phyloP scores from a whole-genome alignment of 202 grass and related monocot species.

The Elaeis oleifera region DNA sequence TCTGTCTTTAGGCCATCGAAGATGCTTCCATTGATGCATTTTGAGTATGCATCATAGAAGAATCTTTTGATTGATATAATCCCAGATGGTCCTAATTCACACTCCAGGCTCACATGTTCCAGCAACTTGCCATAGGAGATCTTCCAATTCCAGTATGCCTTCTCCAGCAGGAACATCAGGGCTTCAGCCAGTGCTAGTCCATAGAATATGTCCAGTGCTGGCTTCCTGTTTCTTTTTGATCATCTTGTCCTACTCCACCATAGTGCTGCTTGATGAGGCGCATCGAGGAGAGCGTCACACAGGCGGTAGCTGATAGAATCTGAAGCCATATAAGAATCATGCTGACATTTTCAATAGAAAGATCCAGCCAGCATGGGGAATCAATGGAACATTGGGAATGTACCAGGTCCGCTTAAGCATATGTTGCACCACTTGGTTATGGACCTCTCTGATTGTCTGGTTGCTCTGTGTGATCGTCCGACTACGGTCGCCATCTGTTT shows the following conservation, averaged over 20 bases:
- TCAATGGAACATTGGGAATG: slow-evolving; percentile 27
- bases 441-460: background rate
- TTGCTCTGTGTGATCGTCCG: background rate
- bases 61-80: slow-evolving; percentile 23
- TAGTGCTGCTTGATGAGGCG: slow-evolving; percentile 36
- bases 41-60: slow-evolving; percentile 49
- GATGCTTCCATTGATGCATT: slow-evolving; percentile 34
- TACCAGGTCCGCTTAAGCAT: slow-evolving; percentile 35
- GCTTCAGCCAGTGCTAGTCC: slow-evolving; percentile 26
- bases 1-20: slow-evolving; percentile 52
- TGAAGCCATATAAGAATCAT: slow-evolving; percentile 39
- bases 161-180: slow-evolving; percentile 37
- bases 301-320: slow-evolving; percentile 36
- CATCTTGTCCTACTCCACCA: background rate
- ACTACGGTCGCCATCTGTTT: background rate
- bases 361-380: slow-evolving; percentile 34
- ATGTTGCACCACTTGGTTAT: background rate
- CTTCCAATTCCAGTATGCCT: slow-evolving; percentile 49
- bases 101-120: slow-evolving; percentile 26
- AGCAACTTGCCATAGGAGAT: slow-evolving; percentile 28
- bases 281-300: slow-evolving; percentile 39
- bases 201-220: slow-evolving; percentile 56
- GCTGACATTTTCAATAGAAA: slow-evolving; percentile 46
- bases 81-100: slow-evolving; percentile 24
- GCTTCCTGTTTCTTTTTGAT: slow-evolving; percentile 21